Evolutionary conservation across 768 basidiomycete species (phyloP), one percentile per base, ranked within the genome.

Genomic region (Mycena albidolilacea): DNA sequence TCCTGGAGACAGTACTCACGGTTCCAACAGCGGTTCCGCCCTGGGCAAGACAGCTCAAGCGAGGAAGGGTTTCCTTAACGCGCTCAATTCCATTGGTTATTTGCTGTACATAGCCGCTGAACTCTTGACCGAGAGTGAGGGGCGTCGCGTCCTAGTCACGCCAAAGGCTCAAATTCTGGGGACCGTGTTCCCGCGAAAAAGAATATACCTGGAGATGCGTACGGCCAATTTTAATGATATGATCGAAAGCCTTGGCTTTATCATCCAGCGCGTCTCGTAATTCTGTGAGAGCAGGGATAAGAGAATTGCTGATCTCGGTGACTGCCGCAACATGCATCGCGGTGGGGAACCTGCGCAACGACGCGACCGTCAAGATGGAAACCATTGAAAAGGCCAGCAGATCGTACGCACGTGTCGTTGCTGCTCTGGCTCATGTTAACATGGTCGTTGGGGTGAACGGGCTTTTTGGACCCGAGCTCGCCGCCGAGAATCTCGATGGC

Each of bases 381-480:
- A 12, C 48, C 41, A 61, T 30, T 2, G 23, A 21, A 50, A 46
- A 55, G 48, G 46, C 64, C 62, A 67, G 11, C 41, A 30, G 21
- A 38, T 19, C n/a, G 6, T 9, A 86, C 93, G 78, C 81, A 96
- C 96, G 97, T 97, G 84, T 99, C 98, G 79, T 99, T 99, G 80
- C 96, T 97, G 76, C 96, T 97, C 83, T 99, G 97, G 82, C 95
- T 96, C 94, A 94, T 97, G 87, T 99, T 99, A 78, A 98, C 97
- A 84, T 99, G 98, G 80, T 99, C 98, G 82, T 99, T 99, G 46
- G 98, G 98, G 81, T 99, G 98, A 2, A 99, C 97, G 10, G 98
- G 98, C 78, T 88, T 95, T 88, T 99, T 99, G 58, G 95, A 96
- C 43, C 98, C 98, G 69, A 98, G 87, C 84, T 97, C 89, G 19